Conservation (phyloP, 208 protist species). For the Trichomonas vaginalis region DNA sequence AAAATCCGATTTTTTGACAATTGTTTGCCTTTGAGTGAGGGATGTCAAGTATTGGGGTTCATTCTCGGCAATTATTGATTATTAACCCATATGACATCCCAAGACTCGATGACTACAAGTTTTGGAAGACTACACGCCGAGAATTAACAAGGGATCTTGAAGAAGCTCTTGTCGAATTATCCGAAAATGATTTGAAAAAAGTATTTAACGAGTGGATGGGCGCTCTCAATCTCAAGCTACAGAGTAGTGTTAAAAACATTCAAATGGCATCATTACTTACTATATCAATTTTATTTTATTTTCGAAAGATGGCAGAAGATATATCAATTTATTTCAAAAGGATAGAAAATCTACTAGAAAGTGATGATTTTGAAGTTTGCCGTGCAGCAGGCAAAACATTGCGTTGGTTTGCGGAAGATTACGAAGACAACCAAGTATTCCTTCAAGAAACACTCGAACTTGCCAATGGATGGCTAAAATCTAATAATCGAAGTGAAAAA, state of each 20-base stretch:
- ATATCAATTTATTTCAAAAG: background rate
- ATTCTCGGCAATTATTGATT: background rate
- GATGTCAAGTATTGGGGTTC: background rate
- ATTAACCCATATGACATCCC: background rate
- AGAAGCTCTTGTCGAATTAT: background rate
- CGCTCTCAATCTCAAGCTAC: background rate
- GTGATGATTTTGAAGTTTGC: background rate
- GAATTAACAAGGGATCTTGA: background rate
- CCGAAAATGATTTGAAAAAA: background rate
- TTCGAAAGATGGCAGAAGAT: background rate
- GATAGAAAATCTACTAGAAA: background rate
- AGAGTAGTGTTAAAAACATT: background rate
- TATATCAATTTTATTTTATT: background rate
- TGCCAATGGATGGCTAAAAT: background rate
- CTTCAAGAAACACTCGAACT: background rate
- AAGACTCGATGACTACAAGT: background rate
- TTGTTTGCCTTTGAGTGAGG: no score
- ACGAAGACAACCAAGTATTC: background rate
- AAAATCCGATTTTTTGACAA: no score
- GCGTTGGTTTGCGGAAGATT: background rate
- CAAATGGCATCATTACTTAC: background rate
- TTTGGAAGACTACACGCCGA: background rate
- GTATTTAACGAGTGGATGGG: background rate
- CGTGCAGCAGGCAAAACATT: background rate
- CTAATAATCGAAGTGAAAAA: background rate